These are phyloP conservation scores for Dipodascus geniculatus DNA, from an alignment of 805 yeast genomes.

Conservation along the genomic window DNA sequence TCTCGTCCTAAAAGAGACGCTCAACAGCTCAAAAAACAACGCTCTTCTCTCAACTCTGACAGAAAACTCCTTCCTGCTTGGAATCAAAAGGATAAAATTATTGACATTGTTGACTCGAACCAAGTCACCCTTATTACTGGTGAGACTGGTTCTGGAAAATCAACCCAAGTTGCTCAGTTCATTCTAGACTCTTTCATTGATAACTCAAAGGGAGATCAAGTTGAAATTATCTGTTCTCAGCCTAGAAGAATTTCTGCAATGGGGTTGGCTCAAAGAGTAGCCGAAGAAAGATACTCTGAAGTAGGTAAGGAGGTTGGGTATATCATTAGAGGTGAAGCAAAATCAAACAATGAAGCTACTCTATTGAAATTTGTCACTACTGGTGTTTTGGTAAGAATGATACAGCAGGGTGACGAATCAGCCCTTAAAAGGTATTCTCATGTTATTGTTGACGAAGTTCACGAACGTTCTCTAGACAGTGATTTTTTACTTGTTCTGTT, in stretches of 20 bases:
- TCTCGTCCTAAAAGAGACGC: constrained; percentile 9
- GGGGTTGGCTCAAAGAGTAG: constrained; percentile 85
- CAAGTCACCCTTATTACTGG: constrained; percentile 78
- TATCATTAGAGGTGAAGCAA: constrained; percentile 81
- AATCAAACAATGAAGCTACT: constrained; percentile 40
- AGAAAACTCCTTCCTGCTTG: constrained; percentile 76
- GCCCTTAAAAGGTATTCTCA: constrained; percentile 39
- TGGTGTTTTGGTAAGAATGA: constrained; percentile 79
- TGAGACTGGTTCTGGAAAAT: constrained; percentile 96
- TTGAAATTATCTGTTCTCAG: constrained; percentile 72
- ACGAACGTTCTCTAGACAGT: constrained; percentile 84
- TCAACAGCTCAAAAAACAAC: constrained; percentile 28
- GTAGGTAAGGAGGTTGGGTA: constrained; percentile 80
- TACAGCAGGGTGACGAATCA: constrained; percentile 42
- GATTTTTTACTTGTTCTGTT: constrained; percentile 73
- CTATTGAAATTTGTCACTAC: constrained; percentile 83
- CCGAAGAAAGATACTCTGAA: constrained; percentile 59
- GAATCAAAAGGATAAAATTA: constrained; percentile 46
- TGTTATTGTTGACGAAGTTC: constrained; percentile 90
- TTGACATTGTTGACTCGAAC: constrained; percentile 42
- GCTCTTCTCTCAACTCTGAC: constrained; percentile 16
- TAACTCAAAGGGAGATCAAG: constrained; percentile 34
- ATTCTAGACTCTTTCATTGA: constrained; percentile 50
- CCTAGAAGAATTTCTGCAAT: constrained; percentile 94
- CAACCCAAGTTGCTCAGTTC: constrained; percentile 90